phyloP scores from a whole-genome alignment of 768 basidiomycete genomes.

The Amylocystis lapponica region DNA sequence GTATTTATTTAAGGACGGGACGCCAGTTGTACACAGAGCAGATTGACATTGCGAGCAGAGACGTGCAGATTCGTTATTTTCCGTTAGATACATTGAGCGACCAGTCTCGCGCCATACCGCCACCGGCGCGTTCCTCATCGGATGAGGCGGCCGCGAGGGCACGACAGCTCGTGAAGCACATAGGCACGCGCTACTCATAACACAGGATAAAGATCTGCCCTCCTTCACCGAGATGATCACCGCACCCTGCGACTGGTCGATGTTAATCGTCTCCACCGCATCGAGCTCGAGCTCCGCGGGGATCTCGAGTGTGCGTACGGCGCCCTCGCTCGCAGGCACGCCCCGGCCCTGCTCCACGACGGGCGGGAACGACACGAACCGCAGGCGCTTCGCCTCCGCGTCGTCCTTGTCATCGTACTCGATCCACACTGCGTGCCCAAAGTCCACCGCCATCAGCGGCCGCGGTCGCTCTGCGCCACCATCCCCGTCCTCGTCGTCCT shows the following conservation, averaged over 20 bases:
- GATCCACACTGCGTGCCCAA: constrained; percentile 84
- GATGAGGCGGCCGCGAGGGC: no score
- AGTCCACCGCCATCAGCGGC: constrained; percentile 77
- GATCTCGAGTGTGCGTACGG: constrained; percentile 54
- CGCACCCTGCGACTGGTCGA: constrained; percentile 71
- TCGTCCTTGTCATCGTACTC: constrained; percentile 41
- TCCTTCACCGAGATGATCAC: constrained; percentile 62
- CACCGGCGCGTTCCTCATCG: no score
- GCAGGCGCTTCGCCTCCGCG: constrained; percentile 43
- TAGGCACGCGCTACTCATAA: constrained; percentile 45
- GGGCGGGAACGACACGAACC: constrained; percentile 69
- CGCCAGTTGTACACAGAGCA: no score
- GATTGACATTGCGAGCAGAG: no score
- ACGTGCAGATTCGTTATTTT: no score
- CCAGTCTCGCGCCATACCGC: no score
- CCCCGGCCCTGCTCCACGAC: constrained; percentile 23
- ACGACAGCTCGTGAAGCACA: no score
- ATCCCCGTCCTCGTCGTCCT: constrained; percentile 36
- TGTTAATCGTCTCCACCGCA: constrained; percentile 68
- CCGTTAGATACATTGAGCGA: no score
- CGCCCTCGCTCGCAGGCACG: constrained; percentile 20
- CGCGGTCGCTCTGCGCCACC: constrained; percentile 42
- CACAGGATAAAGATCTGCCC: constrained; percentile 70
- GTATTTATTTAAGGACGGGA: no score
- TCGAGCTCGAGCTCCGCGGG: constrained; percentile 63